Evolutionary conservation across 2,329 filamentous ascomycete species (phyloP), one percentile per base, ranked within the genome.

Genomic region (Lecanicillium sp.): DNA sequence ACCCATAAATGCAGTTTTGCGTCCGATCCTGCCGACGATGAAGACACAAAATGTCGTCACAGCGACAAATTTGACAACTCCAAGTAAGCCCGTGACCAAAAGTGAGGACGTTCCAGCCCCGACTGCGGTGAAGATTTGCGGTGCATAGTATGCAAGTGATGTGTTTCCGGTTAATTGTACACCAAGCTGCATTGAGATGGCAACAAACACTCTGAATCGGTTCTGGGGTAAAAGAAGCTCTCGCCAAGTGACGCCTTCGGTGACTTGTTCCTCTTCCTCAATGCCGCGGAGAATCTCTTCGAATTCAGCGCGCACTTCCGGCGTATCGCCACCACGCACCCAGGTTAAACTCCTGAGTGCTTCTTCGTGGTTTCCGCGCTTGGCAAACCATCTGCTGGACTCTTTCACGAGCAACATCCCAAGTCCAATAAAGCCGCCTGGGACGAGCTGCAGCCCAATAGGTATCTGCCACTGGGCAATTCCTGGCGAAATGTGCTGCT

Each of bases 41-140:
- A 74, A 73, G 12, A 74, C 55, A 9, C 74, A 63, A 56, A 75
- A 75, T 50, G 67, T 64, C 10, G 63, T 49, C 36, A 72, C 72
- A 3, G 72, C 70, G 0, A 73, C 61, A 20, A 77, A 70, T 58
- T 77, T 77, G 50, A 74, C 69, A 7, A 75, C 60, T 3, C 74
- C 73, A 36, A 78, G 77, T 59, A 77, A 74, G 9, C 73, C 74
- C 1, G 71, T 76, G 44, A 77, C 66, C 7, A 77, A 62, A 32
- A 74, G 68, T 24, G 64, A 61, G n/a, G 69, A 62, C 35, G 67
- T 59, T 4, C 72, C 71, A 5, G 72, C 71, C 4, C 73, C 73
- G 12, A 40, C 37, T 9, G 37, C 37, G 3, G 37, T 11, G 20
- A 40, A 40, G 12, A 40, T 26, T 14, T 40, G 37, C 12, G 37